A percentile compares a stretch with the other conserved stretches of the same genome.
Conservation (phyloP, 257 asterid species). For the Solanum pinnatisectum region DNA sequence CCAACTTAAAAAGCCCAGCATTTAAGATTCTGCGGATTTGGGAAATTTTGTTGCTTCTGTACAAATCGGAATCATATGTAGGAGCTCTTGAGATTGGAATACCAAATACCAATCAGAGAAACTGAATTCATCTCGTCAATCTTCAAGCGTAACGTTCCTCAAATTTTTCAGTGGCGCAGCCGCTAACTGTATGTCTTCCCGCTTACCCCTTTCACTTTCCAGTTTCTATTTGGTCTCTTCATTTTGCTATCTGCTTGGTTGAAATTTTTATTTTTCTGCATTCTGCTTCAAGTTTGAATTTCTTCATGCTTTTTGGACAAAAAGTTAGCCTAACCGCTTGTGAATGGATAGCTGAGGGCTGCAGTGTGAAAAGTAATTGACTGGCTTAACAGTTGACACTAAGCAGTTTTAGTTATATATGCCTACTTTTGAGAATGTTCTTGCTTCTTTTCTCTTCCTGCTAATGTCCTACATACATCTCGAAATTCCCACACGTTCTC, state of each 20-base stretch:
- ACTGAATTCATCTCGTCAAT: neutral
- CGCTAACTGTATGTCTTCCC: neutral
- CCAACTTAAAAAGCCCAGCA: neutral
- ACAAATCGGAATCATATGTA: neutral
- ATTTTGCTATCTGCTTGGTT: neutral
- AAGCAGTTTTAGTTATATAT: neutral
- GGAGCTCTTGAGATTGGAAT: neutral
- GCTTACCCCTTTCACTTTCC: neutral
- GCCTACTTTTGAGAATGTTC: neutral
- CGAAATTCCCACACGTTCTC: neutral
- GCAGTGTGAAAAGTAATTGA: neutral
- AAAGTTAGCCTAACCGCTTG: neutral
- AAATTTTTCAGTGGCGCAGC: neutral
- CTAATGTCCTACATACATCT: neutral
- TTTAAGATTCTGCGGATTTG: neutral
- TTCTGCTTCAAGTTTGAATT: neutral
- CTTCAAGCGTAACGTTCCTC: neutral
- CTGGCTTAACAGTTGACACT: neutral
- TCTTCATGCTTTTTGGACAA: neutral
- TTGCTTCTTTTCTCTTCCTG: neutral
- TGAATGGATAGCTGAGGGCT: neutral
- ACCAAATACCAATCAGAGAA: neutral
- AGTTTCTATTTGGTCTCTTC: neutral
- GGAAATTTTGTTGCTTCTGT: neutral
- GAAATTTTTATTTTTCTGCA: neutral